Base-by-base conservation (phyloP, 352 stramenopile species). In the Globisporangium orthogonon region DNA sequence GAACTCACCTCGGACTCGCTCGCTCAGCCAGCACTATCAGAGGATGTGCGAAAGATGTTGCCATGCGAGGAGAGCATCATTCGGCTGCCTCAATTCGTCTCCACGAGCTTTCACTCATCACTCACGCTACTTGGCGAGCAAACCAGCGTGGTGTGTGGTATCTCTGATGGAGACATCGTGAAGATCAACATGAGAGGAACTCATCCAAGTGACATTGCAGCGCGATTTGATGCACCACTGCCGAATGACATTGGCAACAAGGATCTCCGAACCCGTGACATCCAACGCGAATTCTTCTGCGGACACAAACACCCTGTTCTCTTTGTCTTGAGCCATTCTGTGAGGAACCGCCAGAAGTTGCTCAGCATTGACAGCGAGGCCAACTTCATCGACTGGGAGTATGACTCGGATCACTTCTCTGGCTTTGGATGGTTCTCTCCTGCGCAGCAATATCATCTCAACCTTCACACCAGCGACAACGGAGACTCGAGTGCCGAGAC, bases 361-460 rank as follows among this genome's bases (percentile, higher is more conserved):
- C n/a, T 83, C 14, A 86, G 71, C 30, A 63, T 86, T 2, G 76
- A 83, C 18, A 63, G 78, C 23, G 58, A 65, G 2, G 63, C 62
- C 4, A 50, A 60, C 3, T 50, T 83, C 10, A 65, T 65, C 18
- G 13, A 79, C 9, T 86, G 76, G 76, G 59, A 63, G n/a, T 86
- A 83, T 54, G 54, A 46, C 13, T 7, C 52, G 6, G n/a, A 52
- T 29, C 61, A 62, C 14, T 82, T 82, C 40, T 63, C 66, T 5
- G 73, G 73, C 0, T 78, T 73, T 44, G 73, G 76, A 0, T 82
- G 71, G 73, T 83, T 82, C 50, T 56, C 60, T 2, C 73, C 73
- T 13, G 51, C 39, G 17, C 46, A 52, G 18, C 61, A 17, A 10
- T 52, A 69, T 30, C 66, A 55, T 17, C 41, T 83, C 7, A 61